Base-by-base conservation (phyloP, 208 protist genomes). In the Angomonas deanei region DNA sequence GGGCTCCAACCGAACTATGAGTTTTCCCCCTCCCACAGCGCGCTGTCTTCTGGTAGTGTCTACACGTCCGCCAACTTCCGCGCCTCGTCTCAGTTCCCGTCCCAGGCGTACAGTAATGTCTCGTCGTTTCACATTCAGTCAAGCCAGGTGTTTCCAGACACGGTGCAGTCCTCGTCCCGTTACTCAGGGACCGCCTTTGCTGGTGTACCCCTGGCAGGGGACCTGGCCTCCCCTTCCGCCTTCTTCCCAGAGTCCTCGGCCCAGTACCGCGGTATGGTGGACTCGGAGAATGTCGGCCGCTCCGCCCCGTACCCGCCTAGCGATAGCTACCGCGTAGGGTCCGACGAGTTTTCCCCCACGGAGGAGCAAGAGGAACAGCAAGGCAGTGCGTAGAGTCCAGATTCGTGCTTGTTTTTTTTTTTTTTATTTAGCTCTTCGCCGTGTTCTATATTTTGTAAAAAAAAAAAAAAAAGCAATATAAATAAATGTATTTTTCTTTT, bases 51-150 rank as follows among this genome's bases (percentile, higher is more conserved):
- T 3, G 66, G 67, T 39, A 76, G 39, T 49, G 38, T 58, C 48
- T 52, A 30, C 46, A 19, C 58, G 17, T 19, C 53, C 59, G 62
- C 61, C 62, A 31, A 27, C 66, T 4, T 74, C 19, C 13, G 23
- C 17, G 15, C 50, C 5, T 60, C 63, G 27, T 54, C 17, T 6
- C 52, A 13, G 36, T 32, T 58, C 34, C 33, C 57, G 8, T 66
- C 66, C 68, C 61, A 72, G 53, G 68, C 68, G 17, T 88, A 81
- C 70, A 76, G 66, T 53, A 72, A 86, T 47, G 55, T 78, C 28
- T 86, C 82, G 10, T 92, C 86, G 15, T 93, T 82, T 49, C 82
- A 93, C 47, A 62, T 93, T 24, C 82, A 93, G 72, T 90, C 82
- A 6, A 80, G 70, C 46, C 70, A 72, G 30, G 59, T 68, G 15